These are phyloP conservation scores for Ustilago bromivora DNA, from an alignment of 1,284 basidiomycete genomes.

Conservation along the genomic window DNA sequence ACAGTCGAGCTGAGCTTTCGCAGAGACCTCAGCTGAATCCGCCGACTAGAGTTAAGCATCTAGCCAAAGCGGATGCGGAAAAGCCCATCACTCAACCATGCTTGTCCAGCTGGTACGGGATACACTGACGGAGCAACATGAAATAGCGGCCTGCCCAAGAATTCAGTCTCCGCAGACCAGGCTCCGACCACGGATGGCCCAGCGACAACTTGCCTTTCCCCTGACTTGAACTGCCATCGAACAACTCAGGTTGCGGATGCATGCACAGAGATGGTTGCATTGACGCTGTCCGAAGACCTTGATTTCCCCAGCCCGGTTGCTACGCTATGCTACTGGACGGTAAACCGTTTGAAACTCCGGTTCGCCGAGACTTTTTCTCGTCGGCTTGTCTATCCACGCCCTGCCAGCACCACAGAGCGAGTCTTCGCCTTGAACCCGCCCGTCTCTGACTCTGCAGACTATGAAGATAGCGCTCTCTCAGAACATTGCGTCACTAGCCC, in stretches of 20 bases:
- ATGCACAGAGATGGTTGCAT: background rate
- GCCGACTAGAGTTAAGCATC: background rate
- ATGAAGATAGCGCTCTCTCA: background rate
- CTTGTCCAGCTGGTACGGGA: slow-evolving; percentile 1
- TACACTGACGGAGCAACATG: background rate
- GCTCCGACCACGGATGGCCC: background rate
- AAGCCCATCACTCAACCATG: background rate
- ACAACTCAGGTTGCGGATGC: background rate
- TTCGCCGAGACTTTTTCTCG: slow-evolving; percentile 16
- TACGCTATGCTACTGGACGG: slow-evolving; percentile 9
- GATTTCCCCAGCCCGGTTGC: background rate
- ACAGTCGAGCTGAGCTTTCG: background rate
- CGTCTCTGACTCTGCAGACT: background rate
- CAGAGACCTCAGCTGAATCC: slow-evolving; percentile 1
- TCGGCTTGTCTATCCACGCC: background rate
- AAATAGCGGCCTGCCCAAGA: background rate
- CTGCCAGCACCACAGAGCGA: background rate
- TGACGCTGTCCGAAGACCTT: slow-evolving; percentile 5
- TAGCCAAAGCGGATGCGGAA: slow-evolving; percentile 7
- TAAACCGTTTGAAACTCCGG: slow-evolving; percentile 17
- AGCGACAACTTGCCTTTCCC: background rate
- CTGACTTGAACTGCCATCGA: background rate
- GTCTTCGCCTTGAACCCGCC: background rate
- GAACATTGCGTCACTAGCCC: background rate
- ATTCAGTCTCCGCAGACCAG: slow-evolving; percentile 4